A percentile compares a stretch with the other conserved stretches of the same genome.
phyloP scores from a whole-genome alignment of 805 yeast species.

The Teunomyces panamensis region DNA sequence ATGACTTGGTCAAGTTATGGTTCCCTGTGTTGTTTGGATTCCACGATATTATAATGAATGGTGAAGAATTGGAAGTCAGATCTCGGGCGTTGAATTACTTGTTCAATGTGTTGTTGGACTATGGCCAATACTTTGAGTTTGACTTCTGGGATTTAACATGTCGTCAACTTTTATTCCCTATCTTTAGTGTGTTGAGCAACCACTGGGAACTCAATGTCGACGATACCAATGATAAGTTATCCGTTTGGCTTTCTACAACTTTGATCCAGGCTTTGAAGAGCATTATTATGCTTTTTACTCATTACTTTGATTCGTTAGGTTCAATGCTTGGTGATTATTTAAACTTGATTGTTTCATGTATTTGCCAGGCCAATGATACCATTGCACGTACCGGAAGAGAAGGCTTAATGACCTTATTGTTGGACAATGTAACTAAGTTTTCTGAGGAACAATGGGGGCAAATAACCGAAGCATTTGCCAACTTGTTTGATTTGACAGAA shows the following conservation, averaged over 20 bases:
- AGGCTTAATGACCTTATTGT: conserved; percentile 74
- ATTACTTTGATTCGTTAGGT: conserved; percentile 74
- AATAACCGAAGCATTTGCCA: conserved; percentile 61
- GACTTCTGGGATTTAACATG: conserved; percentile 84
- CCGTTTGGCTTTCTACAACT: conserved; percentile 96
- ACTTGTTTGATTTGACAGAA: conserved; percentile 75
- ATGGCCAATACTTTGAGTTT: conserved; percentile 72
- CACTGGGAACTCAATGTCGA: conserved; percentile 68
- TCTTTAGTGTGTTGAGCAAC: conserved; percentile 73
- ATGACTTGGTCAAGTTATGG: conserved; percentile 62
- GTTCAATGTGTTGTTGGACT: conserved; percentile 75
- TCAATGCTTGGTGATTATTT: conserved; percentile 76
- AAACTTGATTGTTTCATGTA: conserved; percentile 76
- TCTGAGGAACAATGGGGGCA: conserved; percentile 68
- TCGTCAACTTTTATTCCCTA: conserved; percentile 79
- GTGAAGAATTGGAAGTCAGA: conserved; percentile 91
- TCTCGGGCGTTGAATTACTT: conserved; percentile 79
- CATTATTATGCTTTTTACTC: conserved; percentile 77
- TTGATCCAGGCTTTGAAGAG: conserved; percentile 91
- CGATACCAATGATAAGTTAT: conserved; percentile 74
- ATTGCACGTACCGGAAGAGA: conserved; percentile 92
- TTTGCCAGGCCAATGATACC: conserved; percentile 95
- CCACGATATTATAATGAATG: conserved; percentile 87
- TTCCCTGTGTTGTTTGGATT: conserved; percentile 83
- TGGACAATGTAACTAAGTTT: conserved; percentile 72